Conservation (phyloP, 371 early-diverging fungal species). For the Blastocladiella emersonii region DNA sequence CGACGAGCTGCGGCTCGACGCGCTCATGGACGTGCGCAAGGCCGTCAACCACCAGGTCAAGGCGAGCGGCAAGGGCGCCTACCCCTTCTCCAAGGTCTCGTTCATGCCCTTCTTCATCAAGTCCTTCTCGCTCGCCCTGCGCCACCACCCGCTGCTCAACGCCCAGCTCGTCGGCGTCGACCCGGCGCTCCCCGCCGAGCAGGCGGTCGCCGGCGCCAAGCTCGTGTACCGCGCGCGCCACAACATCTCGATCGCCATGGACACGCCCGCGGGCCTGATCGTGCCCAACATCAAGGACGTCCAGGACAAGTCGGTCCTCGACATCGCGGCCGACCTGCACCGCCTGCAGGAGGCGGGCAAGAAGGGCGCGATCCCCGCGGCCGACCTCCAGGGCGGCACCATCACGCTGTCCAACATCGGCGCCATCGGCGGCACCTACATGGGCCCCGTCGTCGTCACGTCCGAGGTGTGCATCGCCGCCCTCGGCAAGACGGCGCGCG, state of each 20-base stretch:
- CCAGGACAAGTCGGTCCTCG: constrained; percentile 72
- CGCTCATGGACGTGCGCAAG: constrained; percentile 43
- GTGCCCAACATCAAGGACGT: constrained; percentile 92
- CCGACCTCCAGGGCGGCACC: constrained; percentile 71
- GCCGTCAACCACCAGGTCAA: constrained; percentile 48
- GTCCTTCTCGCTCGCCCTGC: constrained; percentile 69
- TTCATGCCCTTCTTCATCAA: constrained; percentile 94
- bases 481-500: constrained; percentile 62
- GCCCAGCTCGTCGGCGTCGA: constrained; percentile 38
- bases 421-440: constrained; percentile 78
- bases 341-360: constrained; percentile 58
- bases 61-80: constrained; percentile 17
- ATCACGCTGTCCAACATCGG: constrained; percentile 92
- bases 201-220: constrained; percentile 26
- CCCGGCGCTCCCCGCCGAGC: constrained; percentile 8
- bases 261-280: constrained; percentile 80
- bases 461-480: constrained; percentile 85
- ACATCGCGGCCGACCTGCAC: constrained; percentile 74
- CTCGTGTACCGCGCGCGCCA: constrained; percentile 61
- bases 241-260: constrained; percentile 94
- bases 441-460: constrained; percentile 81
- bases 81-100: constrained; percentile 58
- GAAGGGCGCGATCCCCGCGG: constrained; percentile 40
- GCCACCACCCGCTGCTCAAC: constrained; percentile 79
- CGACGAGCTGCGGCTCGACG: constrained; percentile 74